A percentile compares a stretch with the other conserved stretches of the same genome.
Conservation (phyloP, 208 protist genomes). For the Trichomonas vaginalis region DNA sequence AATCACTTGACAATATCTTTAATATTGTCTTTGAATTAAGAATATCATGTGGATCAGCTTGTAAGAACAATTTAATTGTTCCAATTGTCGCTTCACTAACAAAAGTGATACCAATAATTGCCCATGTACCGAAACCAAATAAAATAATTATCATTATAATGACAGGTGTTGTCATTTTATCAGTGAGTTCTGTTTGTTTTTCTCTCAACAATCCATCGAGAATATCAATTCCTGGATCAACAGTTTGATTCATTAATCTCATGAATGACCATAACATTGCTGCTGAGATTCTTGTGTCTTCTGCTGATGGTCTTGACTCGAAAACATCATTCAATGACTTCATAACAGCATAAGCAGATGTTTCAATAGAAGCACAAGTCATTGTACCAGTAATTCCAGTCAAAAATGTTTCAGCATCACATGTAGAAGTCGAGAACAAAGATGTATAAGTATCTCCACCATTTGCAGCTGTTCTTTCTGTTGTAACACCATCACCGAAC, state of each 20-base stretch:
- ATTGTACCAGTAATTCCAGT: neutral
- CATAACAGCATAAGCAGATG: neutral
- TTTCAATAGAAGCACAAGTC: neutral
- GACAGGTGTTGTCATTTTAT: neutral
- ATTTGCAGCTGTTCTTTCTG: neutral
- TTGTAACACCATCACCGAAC: neutral
- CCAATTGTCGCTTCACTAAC: neutral
- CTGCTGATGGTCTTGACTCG: neutral
- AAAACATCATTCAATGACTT: neutral
- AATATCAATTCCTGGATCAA: neutral
- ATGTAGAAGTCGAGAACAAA: neutral
- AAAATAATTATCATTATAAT: neutral
- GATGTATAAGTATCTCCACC: neutral
- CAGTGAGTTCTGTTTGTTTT: neutral
- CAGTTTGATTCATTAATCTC: neutral
- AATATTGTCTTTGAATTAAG: neutral
- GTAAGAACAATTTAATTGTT: neutral
- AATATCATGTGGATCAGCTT: neutral
- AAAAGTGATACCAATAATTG: neutral
- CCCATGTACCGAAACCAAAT: neutral
- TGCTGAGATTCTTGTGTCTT: neutral
- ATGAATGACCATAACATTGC: neutral
- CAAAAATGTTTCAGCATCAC: neutral
- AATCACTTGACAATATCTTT: slow-evolving; percentile 2
- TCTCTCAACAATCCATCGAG: neutral